Evolutionary conservation across 495 filamentous ascomycete genomes (phyloP).

Genomic region (Penicillium tannophilum): DNA sequence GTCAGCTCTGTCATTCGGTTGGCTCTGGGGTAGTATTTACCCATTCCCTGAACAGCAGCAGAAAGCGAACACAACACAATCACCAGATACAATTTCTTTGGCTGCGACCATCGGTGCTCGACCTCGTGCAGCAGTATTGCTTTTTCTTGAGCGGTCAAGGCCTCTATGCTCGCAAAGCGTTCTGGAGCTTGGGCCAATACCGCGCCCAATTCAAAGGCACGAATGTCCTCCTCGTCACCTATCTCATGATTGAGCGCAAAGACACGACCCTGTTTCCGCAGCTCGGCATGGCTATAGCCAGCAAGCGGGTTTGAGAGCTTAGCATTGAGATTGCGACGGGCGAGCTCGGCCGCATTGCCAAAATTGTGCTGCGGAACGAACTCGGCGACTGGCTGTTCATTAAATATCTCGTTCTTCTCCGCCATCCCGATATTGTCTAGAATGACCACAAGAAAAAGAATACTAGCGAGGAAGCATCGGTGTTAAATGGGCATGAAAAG

Average conservation of each 20-base stretch:
- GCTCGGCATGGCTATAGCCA: constrained; percentile 59
- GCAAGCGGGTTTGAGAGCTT: constrained; percentile 73
- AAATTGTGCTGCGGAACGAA: constrained; percentile 30
- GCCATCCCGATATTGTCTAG: constrained; percentile 8
- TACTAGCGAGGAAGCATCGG: background rate
- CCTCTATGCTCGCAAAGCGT: constrained; percentile 54
- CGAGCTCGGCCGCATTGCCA: constrained; percentile 50
- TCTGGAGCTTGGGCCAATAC: constrained; percentile 64
- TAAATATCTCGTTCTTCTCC: constrained; percentile 17
- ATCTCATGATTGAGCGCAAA: constrained; percentile 68
- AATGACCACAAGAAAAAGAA: background rate
- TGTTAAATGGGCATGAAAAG: background rate
- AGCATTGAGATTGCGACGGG: constrained; percentile 55
- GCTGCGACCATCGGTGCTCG: constrained; percentile 73
- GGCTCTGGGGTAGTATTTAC: constrained; percentile 37
- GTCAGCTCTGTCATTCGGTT: background rate
- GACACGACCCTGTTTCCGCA: constrained; percentile 62
- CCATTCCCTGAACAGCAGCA: constrained; percentile 73
- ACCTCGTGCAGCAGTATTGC: constrained; percentile 63
- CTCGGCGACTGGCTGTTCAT: constrained; percentile 16
- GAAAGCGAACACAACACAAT: constrained; percentile 63
- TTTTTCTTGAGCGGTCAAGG: constrained; percentile 58
- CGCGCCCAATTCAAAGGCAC: constrained; percentile 73
- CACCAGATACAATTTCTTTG: constrained; percentile 67
- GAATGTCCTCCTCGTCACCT: constrained; percentile 62